Evolutionary conservation across 2,329 filamentous ascomycete species (phyloP), one percentile per base, ranked within the genome.

Genomic region (Ascochyta rabiei): DNA sequence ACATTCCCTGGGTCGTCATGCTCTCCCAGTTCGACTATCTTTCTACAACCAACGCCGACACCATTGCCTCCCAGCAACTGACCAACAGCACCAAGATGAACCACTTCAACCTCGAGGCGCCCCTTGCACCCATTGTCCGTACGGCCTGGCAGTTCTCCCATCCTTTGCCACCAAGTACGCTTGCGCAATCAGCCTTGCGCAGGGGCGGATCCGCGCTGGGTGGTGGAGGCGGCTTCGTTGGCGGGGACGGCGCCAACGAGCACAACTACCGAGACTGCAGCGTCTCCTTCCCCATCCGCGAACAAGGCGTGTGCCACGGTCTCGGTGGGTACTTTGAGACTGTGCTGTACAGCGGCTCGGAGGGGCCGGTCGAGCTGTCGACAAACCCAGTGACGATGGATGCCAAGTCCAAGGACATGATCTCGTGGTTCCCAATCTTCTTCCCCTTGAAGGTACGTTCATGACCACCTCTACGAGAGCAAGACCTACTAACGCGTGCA

Each of bases 341-440:
- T 0, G 91, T 96, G n/a, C 82, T 99, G 18, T 99, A 98, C 72
- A 82, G 83, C 63, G 83, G 75, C 61, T 70, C 50, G 45, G 66
- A 72, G 41, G 79, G 78, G 1, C 87, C 86, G 64, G 85, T 97
- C 4, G 93, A 98, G 78, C 83, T 99, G 56, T 96, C 91, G 69
- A 99, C 90, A 4, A 89, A 96, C 68, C 96, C 95, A 0, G 89
- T 96, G 61, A 90, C 89, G 26, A 98, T 99, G 77, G 91, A 95
- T 51, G 80, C 80, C 53, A 98, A 98, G 84, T 96, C 92, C 81
- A 89, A 89, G 71, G 93, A 96, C 67, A 99, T 99, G 96, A 96
- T 97, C 61, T 96, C 91, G 50, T 99, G 95, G 95, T 99, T 99
- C 74, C 95, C 95, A 1, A 98, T 99, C 26, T 97, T 93, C 79